Base-by-base conservation (phyloP, 2,329 filamentous ascomycete species). In the Pseudogymnoascus sp. region DNA sequence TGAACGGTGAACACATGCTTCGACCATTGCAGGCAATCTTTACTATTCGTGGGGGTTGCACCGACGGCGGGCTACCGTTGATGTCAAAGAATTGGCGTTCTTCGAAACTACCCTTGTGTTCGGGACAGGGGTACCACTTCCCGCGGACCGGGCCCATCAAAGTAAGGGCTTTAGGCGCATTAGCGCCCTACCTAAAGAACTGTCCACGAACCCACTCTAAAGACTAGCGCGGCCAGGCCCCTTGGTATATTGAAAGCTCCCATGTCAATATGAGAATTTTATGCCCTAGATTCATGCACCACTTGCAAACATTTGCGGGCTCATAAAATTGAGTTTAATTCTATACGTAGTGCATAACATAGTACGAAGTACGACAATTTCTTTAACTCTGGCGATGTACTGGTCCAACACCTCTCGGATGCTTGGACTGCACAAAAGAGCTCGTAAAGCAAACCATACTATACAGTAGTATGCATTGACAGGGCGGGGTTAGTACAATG, bases 41-140 rank as follows among this genome's bases (percentile, higher is more conserved):
- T 58, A 30, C 48, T 58, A 21, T 26, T 60, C 45, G 59, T n/a
- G 57, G 59, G 18, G 9, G 57, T 35, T 34, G 70, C 65, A 73
- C 73, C 74, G 48, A 66, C 68, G 56, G 66, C 70, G n/a, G 65
- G 63, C 38, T 74, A 65, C 6, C 73, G 72, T 12, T 61, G 60
- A 59, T 74, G 75, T 57, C 73, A 71, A 62, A 75, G 74, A 52
- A 30, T 30, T 52, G 23, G n/a, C 7, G 23, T 6, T 10, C n/a
- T 6, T 52, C 45, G 9, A 52, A 48, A 52, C 15, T 52, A 52
- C 18, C 45, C 45, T 30, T 30, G 45, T 5, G 45, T 3, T 18
- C 45, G 45, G 45, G 23, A 30, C 45, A 52, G 23, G 45, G 45
- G 26, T 52, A 23, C 2, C n/a, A 52, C 45, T 30, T 30, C 45